Evolutionary conservation across 305 asterid genomes (phyloP).

Genomic region (Nicotiana rustica): DNA sequence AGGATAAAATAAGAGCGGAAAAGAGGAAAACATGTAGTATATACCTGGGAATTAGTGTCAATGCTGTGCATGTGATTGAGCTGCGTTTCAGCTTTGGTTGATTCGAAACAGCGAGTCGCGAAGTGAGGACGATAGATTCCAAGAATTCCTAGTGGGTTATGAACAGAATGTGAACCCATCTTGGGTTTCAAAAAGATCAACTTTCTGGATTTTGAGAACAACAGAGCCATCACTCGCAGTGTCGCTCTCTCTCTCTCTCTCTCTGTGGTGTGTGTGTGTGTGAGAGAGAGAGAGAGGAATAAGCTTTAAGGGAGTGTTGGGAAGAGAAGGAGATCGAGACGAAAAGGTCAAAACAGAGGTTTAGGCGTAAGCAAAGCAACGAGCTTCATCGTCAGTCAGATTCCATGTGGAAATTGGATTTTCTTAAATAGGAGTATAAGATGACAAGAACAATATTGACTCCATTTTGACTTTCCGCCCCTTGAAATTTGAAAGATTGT

Average conservation of each 20-base stretch:
- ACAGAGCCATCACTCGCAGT: conserved; percentile 48
- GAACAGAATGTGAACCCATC: conserved; percentile 35
- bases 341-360: not conserved
- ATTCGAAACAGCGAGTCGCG: conserved; percentile 57
- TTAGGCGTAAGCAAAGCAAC: not conserved
- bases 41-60: conserved; percentile 57
- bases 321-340: not conserved
- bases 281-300: not conserved
- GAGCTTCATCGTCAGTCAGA: not conserved
- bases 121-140: conserved; percentile 43
- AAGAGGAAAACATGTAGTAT: not conserved
- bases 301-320: not conserved
- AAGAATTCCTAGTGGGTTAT: conserved; percentile 35
- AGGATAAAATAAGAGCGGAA: not conserved
- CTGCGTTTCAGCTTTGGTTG: conserved; percentile 50
- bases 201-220: conserved; percentile 57
- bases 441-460: not conserved
- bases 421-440: not conserved
- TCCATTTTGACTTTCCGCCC: not conserved
- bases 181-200: conserved; percentile 47
- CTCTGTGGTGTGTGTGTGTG: no score
- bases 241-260: no score
- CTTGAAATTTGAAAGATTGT: not conserved
- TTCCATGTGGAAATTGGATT: not conserved
- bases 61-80: conserved; percentile 36